Base-by-base conservation (phyloP, 2,329 filamentous ascomycete species). In the Zymoseptoria brevis region DNA sequence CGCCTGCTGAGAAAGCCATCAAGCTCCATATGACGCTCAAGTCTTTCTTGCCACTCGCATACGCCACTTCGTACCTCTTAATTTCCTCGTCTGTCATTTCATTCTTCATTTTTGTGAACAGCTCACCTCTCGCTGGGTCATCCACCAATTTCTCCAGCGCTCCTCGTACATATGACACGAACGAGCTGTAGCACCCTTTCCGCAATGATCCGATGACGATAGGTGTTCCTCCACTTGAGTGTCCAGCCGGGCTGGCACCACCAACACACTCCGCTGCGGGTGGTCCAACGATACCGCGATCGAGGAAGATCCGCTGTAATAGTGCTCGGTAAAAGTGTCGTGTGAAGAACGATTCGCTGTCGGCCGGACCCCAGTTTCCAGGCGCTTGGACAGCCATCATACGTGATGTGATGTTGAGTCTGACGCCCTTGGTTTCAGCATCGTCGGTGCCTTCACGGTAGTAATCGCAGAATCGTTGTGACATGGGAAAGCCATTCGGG, bases 371-470 rank as follows among this genome's bases (percentile, higher is more conserved):
- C 94, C 94, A 99, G 76, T 99, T 99, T 60, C 86, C 81, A 1
- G 94, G 92, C 7, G 94, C 94, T 76, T 99, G 94, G 54, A 95
- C 92, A 2, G 93, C 93, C 93, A 97, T 96, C 88, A 96, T 96
- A 51, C 94, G 85, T 0, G 94, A 91, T 3, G 94, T 99, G 71
- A 97, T 96, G 74, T 99, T 97, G 59, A 97, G 80, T 22, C 89
- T 83, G 53, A 97, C 80, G 2, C 91, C 90, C 22, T 73, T 73
- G 8, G 80, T 78, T 16, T 41, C 19, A 19, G 50, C 19, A 48
- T 45, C 41, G 16, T 67, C 19, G 73, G 59, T 6, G 68, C 68
- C 45, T 13, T 19, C n/a, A n/a, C 30, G 41, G 49, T 64, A 63
- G 55, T 78, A 74, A 66, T 87, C 82, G 3, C 75, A 70, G 54